Conservation (phyloP, 805 yeast species). For the Hanseniaspora hatyaiensis region DNA sequence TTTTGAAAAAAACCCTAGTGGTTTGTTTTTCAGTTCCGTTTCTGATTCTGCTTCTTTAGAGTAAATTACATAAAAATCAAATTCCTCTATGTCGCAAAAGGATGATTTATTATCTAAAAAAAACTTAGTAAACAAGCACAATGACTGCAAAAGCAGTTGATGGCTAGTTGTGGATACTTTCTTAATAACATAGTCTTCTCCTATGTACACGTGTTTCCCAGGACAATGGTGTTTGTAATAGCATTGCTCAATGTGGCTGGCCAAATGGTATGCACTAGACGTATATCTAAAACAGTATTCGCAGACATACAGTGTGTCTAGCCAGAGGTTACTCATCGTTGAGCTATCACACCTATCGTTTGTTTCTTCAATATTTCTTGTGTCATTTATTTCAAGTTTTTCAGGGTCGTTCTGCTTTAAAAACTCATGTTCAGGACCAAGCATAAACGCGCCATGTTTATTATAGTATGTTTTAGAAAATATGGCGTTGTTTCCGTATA, state of each 20-base stretch:
- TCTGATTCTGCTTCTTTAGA: conserved; percentile 30
- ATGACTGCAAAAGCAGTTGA: conserved; percentile 62
- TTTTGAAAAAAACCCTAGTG: conserved; percentile 88
- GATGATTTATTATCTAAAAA: conserved; percentile 84
- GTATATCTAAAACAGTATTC: conserved; percentile 78
- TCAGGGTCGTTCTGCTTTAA: conserved; percentile 15
- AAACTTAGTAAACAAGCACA: conserved; percentile 75
- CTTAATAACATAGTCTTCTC: conserved; percentile 44
- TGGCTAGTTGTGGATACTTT: conserved; percentile 57
- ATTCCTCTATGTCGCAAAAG: conserved; percentile 64
- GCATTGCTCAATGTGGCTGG: conserved; percentile 42
- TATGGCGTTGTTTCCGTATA: conserved; percentile 74
- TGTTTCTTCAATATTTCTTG: no score
- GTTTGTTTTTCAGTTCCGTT: conserved; percentile 29
- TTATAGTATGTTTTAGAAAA: conserved; percentile 46
- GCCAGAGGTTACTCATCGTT: no score
- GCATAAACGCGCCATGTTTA: conserved; percentile 34
- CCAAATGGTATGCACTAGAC: conserved; percentile 35
- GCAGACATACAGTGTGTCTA: conserved; percentile 58
- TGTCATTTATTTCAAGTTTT: background rate
- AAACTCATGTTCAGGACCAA: conserved; percentile 22
- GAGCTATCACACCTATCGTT: no score
- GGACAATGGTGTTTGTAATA: conserved; percentile 35
- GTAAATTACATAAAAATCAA: conserved; percentile 67
- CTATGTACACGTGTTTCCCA: conserved; percentile 62